A percentile compares a stretch with the other conserved stretches of the same genome.
Conservation (phyloP, 2,329 filamentous ascomycete species). For the Apiospora sp. region DNA sequence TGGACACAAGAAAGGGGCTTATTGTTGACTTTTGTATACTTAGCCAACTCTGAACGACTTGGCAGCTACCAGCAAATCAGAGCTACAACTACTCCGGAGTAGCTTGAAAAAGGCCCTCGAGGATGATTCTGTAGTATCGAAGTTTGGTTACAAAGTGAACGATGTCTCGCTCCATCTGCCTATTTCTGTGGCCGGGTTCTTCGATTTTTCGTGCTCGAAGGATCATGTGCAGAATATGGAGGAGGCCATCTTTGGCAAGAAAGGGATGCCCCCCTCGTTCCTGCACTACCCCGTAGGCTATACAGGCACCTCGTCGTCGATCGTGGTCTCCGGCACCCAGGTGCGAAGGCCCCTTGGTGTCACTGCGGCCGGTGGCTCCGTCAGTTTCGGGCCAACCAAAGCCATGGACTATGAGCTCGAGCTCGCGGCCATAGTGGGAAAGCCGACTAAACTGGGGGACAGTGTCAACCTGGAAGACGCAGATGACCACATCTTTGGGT, state of each 20-base stretch:
- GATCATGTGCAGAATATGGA: constrained; percentile 61
- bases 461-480: constrained; percentile 54
- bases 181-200: constrained; percentile 62
- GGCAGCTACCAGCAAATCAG: constrained; percentile 29
- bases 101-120: constrained; percentile 33
- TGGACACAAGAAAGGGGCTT: not conserved
- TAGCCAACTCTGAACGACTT: constrained; percentile 35
- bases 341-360: constrained; percentile 37
- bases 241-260: constrained; percentile 38
- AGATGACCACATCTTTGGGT: constrained; percentile 67
- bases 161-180: constrained; percentile 61
- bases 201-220: constrained; percentile 63
- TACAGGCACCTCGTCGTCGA: constrained; percentile 33
- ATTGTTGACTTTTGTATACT: not conserved
- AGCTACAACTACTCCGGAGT: constrained; percentile 32
- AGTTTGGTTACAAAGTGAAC: constrained; percentile 43
- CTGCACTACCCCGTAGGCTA: constrained; percentile 33
- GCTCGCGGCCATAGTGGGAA: constrained; percentile 54
- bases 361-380: constrained; percentile 30
- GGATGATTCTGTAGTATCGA: constrained; percentile 32
- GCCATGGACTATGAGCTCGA: constrained; percentile 54
- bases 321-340: constrained; percentile 38
- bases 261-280: constrained; percentile 32
- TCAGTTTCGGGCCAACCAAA: constrained; percentile 37
- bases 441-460: constrained; percentile 46